Evolutionary conservation across 1,284 basidiomycete species (phyloP).

Genomic region (Rhodofomes roseus): DNA sequence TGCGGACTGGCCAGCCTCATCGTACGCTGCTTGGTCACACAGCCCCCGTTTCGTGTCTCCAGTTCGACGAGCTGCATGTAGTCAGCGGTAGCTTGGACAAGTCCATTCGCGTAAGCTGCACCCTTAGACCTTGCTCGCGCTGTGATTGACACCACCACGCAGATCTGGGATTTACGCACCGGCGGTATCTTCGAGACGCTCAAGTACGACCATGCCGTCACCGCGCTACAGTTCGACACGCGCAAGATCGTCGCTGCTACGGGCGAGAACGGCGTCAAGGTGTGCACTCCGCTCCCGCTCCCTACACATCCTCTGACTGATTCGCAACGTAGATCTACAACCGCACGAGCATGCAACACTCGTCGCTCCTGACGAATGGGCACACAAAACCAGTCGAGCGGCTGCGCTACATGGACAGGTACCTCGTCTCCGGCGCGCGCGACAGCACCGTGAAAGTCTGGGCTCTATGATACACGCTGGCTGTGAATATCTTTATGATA

Average conservation of each 20-base stretch:
- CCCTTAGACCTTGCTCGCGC: not conserved
- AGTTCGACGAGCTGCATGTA: conserved; percentile 96
- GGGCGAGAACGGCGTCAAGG: conserved; percentile 92
- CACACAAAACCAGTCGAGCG: conserved; percentile 90
- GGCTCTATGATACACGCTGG: conserved; percentile 64
- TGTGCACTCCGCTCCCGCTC: conserved; percentile 28
- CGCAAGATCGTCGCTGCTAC: conserved; percentile 93
- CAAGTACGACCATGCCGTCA: conserved; percentile 89
- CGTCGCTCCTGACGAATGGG: conserved; percentile 83
- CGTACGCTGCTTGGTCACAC: conserved; percentile 93
- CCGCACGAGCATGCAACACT: conserved; percentile 89
- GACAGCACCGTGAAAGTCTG: conserved; percentile 93
- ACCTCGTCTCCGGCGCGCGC: conserved; percentile 87
- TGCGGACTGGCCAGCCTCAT: conserved; percentile 98
- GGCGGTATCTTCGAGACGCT: conserved; percentile 88
- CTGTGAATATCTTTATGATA: not conserved
- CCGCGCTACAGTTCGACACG: conserved; percentile 91
- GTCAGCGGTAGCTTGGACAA: conserved; percentile 93
- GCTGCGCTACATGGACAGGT: conserved; percentile 95
- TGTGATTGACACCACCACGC: conserved; percentile 6
- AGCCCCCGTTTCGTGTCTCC: conserved; percentile 89
- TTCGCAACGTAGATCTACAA: conserved; percentile 75
- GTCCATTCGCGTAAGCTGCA: conserved; percentile 71
- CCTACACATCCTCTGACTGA: not conserved
- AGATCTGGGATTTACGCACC: conserved; percentile 97